Evolutionary conservation across 805 yeast genomes (phyloP).

Genomic region (Cyberlindnera bimundalis): DNA sequence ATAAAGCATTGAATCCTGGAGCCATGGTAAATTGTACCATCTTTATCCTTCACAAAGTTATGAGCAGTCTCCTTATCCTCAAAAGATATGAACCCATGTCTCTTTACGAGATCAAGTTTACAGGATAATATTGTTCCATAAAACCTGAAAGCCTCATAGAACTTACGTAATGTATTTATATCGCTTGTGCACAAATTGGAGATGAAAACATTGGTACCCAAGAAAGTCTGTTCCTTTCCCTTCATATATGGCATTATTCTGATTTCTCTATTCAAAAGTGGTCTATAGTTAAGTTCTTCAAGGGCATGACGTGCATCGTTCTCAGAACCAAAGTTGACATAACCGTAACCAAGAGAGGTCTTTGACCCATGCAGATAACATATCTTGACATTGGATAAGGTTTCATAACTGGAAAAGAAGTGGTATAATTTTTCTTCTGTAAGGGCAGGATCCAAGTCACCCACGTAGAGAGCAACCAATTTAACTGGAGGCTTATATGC

Average conservation of each 20-base stretch:
- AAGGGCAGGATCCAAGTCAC: conserved; percentile 51
- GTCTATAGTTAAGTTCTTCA: conserved; percentile 51
- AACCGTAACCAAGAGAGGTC: conserved; percentile 68
- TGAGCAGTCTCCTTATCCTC: conserved; percentile 32
- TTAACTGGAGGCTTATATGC: conserved; percentile 12
- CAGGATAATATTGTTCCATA: conserved; percentile 46
- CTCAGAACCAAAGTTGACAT: conserved; percentile 53
- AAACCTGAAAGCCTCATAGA: conserved; percentile 46
- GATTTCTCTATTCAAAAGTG: conserved; percentile 39
- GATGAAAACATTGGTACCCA: conserved; percentile 50
- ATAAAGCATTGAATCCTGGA: conserved; percentile 35
- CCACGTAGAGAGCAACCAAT: conserved; percentile 45
- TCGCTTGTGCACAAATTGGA: conserved; percentile 35
- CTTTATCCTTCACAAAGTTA: conserved; percentile 31
- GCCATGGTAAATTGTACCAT: conserved; percentile 31
- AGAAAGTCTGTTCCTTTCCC: conserved; percentile 35
- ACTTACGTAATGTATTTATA: conserved; percentile 38
- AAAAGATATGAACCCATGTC: conserved; percentile 40
- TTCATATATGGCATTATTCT: conserved; percentile 56
- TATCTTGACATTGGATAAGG: conserved; percentile 56
- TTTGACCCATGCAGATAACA: conserved; percentile 53
- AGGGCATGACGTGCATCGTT: conserved; percentile 54
- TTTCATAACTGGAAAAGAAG: conserved; percentile 40
- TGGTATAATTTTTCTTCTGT: conserved; percentile 46
- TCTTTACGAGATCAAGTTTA: conserved; percentile 35